Evolutionary conservation across 257 asterid species (phyloP).

Genomic region (Gynochthodes officinalis): DNA sequence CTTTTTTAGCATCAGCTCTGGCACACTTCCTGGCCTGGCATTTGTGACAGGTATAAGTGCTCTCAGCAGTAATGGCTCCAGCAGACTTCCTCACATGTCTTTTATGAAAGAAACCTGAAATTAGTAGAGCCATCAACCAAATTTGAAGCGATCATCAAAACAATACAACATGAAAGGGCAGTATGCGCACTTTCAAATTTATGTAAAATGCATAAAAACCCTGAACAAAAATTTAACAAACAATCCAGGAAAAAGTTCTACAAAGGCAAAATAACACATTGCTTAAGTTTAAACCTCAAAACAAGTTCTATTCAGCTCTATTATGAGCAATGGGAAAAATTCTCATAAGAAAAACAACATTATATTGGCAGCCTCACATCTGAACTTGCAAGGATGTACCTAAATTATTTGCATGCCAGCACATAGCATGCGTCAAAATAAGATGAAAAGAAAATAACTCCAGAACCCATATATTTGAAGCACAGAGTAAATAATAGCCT

Average conservation of each 20-base stretch:
- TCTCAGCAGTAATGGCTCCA: constrained; percentile 39
- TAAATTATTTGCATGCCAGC: neutral
- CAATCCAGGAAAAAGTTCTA: neutral
- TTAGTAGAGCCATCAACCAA: constrained; percentile 20
- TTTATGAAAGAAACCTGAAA: constrained; percentile 75
- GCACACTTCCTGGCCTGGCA: constrained; percentile 44
- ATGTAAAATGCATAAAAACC: neutral
- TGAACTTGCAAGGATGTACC: neutral
- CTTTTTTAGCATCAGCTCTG: constrained; percentile 36
- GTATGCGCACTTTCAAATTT: neutral
- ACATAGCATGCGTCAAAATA: neutral
- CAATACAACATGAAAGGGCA: neutral
- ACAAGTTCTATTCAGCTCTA: neutral
- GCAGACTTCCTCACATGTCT: constrained; percentile 58
- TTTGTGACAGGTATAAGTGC: constrained; percentile 60
- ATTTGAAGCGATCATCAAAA: neutral
- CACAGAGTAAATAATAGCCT: neutral
- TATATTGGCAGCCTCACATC: neutral
- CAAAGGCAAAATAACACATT: neutral
- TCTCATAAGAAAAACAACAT: neutral
- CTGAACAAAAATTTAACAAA: neutral
- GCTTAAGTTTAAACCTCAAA: neutral
- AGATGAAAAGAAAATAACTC: neutral
- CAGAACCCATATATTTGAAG: neutral
- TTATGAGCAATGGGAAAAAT: neutral